phyloP scores from a whole-genome alignment of 2,329 filamentous ascomycete species.

The Xenoacremonium recifei region DNA sequence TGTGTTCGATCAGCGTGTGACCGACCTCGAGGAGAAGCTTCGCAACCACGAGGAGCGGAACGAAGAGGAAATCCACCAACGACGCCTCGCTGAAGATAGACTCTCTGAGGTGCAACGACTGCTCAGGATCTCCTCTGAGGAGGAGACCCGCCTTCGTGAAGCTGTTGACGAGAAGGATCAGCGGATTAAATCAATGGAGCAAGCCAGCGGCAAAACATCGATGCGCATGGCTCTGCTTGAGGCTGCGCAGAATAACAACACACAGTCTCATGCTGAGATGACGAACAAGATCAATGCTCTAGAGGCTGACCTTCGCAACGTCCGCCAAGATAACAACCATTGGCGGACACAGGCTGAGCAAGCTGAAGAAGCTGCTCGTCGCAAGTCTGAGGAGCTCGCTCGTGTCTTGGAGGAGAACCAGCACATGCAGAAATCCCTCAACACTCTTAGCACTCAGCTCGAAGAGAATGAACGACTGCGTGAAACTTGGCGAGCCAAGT shows the following conservation, averaged over 20 bases:
- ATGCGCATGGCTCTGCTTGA: slow-evolving; percentile 68
- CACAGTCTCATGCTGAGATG: slow-evolving; percentile 54
- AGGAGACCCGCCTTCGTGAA: slow-evolving; percentile 66
- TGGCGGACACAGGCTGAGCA: slow-evolving; percentile 63
- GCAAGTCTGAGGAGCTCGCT: slow-evolving; percentile 48
- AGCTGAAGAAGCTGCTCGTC: slow-evolving; percentile 50
- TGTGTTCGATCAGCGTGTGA: slow-evolving; percentile 58
- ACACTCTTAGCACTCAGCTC: slow-evolving; percentile 72
- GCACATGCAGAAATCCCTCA: slow-evolving; percentile 70
- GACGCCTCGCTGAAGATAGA: slow-evolving; percentile 69
- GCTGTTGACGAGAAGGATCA: slow-evolving; percentile 68
- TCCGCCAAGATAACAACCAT: slow-evolving; percentile 56
- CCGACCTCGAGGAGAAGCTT: slow-evolving; percentile 68
- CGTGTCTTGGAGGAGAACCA: slow-evolving; percentile 61
- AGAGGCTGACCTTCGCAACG: slow-evolving; percentile 55
- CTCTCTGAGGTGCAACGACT: slow-evolving; percentile 70
- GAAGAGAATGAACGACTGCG: slow-evolving; percentile 84
- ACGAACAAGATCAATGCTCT: slow-evolving; percentile 53
- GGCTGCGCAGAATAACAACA: slow-evolving; percentile 59
- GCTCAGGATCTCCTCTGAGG: slow-evolving; percentile 67
- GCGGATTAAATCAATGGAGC: slow-evolving; percentile 60
- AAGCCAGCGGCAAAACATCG: slow-evolving; percentile 50
- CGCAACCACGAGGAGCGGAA: slow-evolving; percentile 60
- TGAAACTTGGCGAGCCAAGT: slow-evolving; percentile 80
- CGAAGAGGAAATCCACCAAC: slow-evolving; percentile 61